A percentile compares a stretch with the other conserved stretches of the same genome.
Conservation (phyloP, 1,284 basidiomycete species). For the Cutaneotrichosporon sp. region DNA sequence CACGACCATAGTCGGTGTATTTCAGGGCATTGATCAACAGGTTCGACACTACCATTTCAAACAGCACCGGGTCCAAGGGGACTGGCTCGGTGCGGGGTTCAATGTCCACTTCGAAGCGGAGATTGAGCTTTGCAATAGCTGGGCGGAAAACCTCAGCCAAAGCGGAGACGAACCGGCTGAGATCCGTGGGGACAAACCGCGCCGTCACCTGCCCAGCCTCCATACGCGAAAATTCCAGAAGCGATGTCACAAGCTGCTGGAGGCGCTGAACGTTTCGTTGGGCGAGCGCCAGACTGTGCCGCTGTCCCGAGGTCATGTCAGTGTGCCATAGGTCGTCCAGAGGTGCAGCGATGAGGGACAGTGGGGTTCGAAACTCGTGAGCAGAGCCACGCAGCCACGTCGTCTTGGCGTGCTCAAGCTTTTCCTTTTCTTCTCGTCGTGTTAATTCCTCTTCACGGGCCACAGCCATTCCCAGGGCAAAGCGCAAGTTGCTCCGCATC, state of each 20-base stretch:
- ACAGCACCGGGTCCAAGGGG: slow-evolving; percentile 43
- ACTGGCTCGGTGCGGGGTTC: slow-evolving; percentile 22
- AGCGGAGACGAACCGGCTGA: slow-evolving; percentile 39
- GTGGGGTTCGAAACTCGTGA: slow-evolving; percentile 44
- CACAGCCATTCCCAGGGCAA: slow-evolving; percentile 33
- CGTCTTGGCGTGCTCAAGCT: slow-evolving; percentile 46
- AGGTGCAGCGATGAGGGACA: slow-evolving; percentile 37
- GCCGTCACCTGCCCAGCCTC: slow-evolving; percentile 42
- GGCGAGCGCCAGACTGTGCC: slow-evolving; percentile 24
- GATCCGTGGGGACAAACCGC: slow-evolving; percentile 39
- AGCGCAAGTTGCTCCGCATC: slow-evolving; percentile 34
- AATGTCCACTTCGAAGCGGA: not conserved
- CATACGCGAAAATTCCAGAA: slow-evolving; percentile 44
- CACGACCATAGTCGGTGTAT: slow-evolving; percentile 34
- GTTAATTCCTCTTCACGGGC: slow-evolving; percentile 41
- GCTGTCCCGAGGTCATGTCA: slow-evolving; percentile 21
- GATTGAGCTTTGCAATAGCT: slow-evolving; percentile 22
- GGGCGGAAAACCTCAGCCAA: slow-evolving; percentile 46
- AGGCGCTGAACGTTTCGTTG: slow-evolving; percentile 39
- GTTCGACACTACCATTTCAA: slow-evolving; percentile 47
- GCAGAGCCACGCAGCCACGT: slow-evolving; percentile 44
- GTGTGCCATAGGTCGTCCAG: slow-evolving; percentile 29
- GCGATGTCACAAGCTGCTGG: slow-evolving; percentile 35
- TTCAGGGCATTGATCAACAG: slow-evolving; percentile 46
- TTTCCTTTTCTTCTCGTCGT: slow-evolving; percentile 37